Evolutionary conservation across 106 monocot species (phyloP).

Genomic region (Phalaenopsis aphrodite): DNA sequence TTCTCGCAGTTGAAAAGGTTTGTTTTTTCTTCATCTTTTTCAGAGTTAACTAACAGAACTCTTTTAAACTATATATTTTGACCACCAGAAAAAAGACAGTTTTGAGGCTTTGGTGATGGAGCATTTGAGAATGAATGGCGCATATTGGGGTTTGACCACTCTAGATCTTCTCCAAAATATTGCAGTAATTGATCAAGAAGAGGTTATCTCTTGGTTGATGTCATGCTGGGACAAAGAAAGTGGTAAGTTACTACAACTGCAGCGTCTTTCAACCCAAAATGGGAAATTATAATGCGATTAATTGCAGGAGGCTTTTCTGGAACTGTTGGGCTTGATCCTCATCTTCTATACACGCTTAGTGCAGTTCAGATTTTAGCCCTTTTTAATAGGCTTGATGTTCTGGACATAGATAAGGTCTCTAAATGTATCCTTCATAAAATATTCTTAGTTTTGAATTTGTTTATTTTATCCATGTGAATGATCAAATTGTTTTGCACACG

Average conservation of each 20-base stretch:
- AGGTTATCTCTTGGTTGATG: constrained; percentile 75
- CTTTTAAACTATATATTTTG: not conserved
- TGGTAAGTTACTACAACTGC: constrained; percentile 18
- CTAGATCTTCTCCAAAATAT: constrained; percentile 76
- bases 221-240: constrained; percentile 62
- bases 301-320: constrained; percentile 81
- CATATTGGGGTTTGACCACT: constrained; percentile 94
- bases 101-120: constrained; percentile 79
- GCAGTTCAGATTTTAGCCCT: constrained; percentile 88
- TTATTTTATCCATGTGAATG: not conserved
- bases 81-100: constrained; percentile 58
- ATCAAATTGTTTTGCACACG: not conserved
- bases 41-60: not conserved
- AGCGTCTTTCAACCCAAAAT: not conserved
- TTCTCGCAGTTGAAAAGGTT: constrained; percentile 81
- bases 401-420: constrained; percentile 67
- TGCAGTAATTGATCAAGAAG: constrained; percentile 41
- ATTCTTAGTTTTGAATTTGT: not conserved
- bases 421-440: constrained; percentile 67
- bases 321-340: constrained; percentile 85
- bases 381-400: constrained; percentile 55
- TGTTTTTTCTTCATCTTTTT: not conserved
- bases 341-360: constrained; percentile 75
- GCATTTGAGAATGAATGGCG: constrained; percentile 84
- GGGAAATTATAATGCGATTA: not conserved